phyloP scores from a whole-genome alignment of 345 rosid genomes.

The Pistacia integerrima region DNA sequence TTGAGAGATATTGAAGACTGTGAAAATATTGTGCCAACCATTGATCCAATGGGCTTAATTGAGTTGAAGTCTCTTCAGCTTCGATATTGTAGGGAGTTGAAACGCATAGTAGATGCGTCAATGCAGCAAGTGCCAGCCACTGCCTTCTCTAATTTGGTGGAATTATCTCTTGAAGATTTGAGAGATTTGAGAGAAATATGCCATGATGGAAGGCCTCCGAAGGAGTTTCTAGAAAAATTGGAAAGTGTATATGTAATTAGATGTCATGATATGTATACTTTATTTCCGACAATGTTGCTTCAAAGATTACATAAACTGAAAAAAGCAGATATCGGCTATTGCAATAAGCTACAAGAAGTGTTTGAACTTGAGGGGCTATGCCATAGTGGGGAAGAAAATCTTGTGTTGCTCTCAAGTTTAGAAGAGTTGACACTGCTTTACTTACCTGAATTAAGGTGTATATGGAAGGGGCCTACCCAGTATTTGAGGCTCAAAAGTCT shows the following conservation, averaged over 20 bases:
- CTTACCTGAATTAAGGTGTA: background rate
- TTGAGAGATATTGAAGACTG: rapidly evolving
- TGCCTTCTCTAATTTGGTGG: too few relatives aligned
- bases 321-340: background rate
- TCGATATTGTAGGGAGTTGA: too few relatives aligned
- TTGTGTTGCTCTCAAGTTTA: background rate
- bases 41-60: too few relatives aligned
- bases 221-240: slow-evolving; percentile 16
- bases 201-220: background rate
- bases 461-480: slow-evolving; percentile 17
- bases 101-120: too few relatives aligned
- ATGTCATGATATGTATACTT: background rate
- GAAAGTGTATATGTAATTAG: background rate
- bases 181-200: too few relatives aligned
- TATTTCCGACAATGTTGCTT: slow-evolving; percentile 13
- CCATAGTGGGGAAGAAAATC: background rate
- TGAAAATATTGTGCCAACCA: too few relatives aligned
- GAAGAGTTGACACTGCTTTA: background rate
- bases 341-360: slow-evolving; percentile 10
- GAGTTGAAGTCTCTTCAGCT: too few relatives aligned
- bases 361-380: slow-evolving; percentile 11
- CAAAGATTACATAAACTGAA: slow-evolving; percentile 13
- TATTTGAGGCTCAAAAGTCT: slow-evolving; percentile 7
- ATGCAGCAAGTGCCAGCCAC: too few relatives aligned
- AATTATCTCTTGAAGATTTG: too few relatives aligned